Evolutionary conservation across 192 early-diverging fungal species (phyloP).

Genomic region (Backusella mclennaniae): DNA sequence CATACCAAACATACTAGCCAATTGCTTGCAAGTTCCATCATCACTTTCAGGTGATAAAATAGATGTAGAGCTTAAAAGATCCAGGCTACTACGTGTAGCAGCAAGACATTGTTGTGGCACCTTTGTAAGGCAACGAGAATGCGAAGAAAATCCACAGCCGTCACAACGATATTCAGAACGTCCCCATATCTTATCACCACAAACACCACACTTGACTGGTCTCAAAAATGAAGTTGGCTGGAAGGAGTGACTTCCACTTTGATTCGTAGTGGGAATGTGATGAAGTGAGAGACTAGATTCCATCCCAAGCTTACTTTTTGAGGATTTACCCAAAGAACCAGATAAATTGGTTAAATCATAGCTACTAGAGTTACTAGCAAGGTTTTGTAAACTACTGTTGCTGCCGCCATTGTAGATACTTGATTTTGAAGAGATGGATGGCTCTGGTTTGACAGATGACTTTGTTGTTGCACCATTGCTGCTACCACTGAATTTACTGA

Average conservation of each 20-base stretch:
- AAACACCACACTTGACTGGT: slow-evolving; percentile 48
- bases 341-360: neutral
- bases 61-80: neutral
- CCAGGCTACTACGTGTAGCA: slow-evolving; percentile 16
- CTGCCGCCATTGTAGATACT: neutral
- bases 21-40: neutral
- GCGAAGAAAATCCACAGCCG: slow-evolving; percentile 49
- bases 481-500: slow-evolving; percentile 30
- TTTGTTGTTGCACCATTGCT: neutral
- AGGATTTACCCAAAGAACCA: neutral
- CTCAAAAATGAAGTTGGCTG: slow-evolving; percentile 40
- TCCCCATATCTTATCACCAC: slow-evolving; percentile 60
- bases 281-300: neutral
- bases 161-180: slow-evolving; percentile 45
- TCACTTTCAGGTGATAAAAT: neutral
- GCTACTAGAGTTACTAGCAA: neutral
- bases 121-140: slow-evolving; percentile 41
- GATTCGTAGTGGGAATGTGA: neutral
- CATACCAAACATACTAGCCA: slow-evolving; percentile 63
- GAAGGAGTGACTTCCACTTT: slow-evolving; percentile 38
- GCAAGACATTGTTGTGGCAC: slow-evolving; percentile 34
- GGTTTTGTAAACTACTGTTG: neutral
- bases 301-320: neutral
- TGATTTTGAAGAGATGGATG: neutral
- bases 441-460: neutral